Percentiles rank a stretch among this genome's conserved stretches.
Evolutionary conservation across 2,329 filamentous ascomycete species (phyloP).

Genomic region (Aspergillus sp.): DNA sequence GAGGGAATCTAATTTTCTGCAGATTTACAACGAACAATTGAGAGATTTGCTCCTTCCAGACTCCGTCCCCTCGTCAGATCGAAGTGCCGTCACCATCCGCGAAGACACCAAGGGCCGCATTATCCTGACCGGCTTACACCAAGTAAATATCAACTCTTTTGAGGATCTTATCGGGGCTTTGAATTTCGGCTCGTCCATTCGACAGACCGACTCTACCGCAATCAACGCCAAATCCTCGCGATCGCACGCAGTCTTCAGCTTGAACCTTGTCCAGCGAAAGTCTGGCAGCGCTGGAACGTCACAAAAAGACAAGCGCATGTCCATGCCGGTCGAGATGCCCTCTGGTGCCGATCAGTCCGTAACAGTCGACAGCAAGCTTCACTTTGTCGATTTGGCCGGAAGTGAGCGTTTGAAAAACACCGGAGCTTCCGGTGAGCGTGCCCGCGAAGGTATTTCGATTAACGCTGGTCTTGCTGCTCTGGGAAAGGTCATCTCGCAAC

Average conservation of each 20-base stretch:
- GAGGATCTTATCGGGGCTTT: conserved; percentile 88
- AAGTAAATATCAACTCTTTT: conserved; percentile 84
- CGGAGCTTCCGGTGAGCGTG: conserved; percentile 88
- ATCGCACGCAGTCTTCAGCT: conserved; percentile 93
- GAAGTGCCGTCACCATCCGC: conserved; percentile 80
- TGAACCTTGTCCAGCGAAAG: conserved; percentile 86
- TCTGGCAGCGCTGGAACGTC: conserved; percentile 44
- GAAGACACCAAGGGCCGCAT: conserved; percentile 96
- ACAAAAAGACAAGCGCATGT: conserved; percentile 77
- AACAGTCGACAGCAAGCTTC: conserved; percentile 95
- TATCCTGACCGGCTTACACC: conserved; percentile 82
- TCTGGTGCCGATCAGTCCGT: conserved; percentile 63
- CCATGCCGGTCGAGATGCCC: conserved; percentile 79
- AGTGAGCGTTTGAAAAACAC: conserved; percentile 98
- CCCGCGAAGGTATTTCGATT: conserved; percentile 96
- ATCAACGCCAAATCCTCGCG: conserved; percentile 98
- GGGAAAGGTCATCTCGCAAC: conserved; percentile 96
- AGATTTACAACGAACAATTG: conserved; percentile 97
- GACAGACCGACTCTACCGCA: conserved; percentile 94
- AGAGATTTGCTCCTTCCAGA: conserved; percentile 86
- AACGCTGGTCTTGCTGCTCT: conserved; percentile 92
- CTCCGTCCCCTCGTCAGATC: conserved; percentile 65
- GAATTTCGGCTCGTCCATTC: conserved; percentile 88
- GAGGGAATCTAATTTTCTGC: conserved; percentile 5
- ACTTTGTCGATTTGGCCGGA: conserved; percentile 96